A percentile compares a stretch with the other conserved stretches of the same genome.
Conservation (phyloP, 106 monocot species). For the Dactylorhiza incarnata region DNA sequence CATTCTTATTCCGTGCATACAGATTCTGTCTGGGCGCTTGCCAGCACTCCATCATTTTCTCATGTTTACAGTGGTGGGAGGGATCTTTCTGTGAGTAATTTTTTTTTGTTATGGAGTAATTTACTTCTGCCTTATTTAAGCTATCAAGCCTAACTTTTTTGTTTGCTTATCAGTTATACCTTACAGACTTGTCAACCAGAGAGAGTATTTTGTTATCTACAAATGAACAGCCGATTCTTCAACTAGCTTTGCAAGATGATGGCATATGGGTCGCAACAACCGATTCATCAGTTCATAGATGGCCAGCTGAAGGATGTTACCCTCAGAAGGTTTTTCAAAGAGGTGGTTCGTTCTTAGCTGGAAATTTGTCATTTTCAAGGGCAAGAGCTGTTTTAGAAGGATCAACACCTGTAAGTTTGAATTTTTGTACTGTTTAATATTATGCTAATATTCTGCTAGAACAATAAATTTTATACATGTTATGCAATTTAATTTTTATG, state of each 20-base stretch:
- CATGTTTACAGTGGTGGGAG: constrained; percentile 99
- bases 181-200: constrained; percentile 86
- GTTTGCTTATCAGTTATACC: constrained; percentile 58
- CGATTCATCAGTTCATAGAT: constrained; percentile 80
- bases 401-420: constrained; percentile 70
- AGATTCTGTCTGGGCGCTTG: constrained; percentile 98
- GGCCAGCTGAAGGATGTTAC: constrained; percentile 69
- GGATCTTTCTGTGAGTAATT: constrained; percentile 75
- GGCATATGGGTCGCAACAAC: constrained; percentile 93
- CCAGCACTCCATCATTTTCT: constrained; percentile 73
- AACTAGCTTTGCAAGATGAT: constrained; percentile 79
- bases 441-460: neutral
- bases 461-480: neutral
- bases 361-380: constrained; percentile 93
- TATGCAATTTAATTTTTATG: constrained; percentile 2
- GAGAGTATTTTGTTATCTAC: constrained; percentile 83
- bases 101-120: neutral
- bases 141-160: constrained; percentile 8
- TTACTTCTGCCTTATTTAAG: neutral
- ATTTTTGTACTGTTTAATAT: neutral
- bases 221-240: constrained; percentile 78
- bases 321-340: constrained; percentile 80
- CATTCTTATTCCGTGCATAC: constrained; percentile 99
- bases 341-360: constrained; percentile 92
- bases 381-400: constrained; percentile 86